Evolutionary conservation across 1,139 yeast genomes (phyloP).

Genomic region (Sugiyamaella sp.): DNA sequence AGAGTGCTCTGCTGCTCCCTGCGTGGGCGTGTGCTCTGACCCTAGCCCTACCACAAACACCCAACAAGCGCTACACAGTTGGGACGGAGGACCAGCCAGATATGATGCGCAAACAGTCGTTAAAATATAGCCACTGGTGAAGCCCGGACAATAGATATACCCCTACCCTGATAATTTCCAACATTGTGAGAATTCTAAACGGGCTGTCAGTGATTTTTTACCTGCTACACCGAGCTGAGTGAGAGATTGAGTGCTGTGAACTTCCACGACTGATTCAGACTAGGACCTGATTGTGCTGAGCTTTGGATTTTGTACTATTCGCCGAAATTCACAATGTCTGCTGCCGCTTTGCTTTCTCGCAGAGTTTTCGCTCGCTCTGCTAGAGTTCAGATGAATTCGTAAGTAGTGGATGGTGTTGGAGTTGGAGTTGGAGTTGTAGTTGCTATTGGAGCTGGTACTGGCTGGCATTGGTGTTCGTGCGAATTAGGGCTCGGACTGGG

Average conservation of each 20-base stretch:
- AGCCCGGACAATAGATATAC: not conserved
- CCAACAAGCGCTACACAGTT: too few species aligned
- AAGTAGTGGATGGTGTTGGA: constrained; percentile 18
- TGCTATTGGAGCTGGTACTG: not conserved
- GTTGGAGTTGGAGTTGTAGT: not conserved
- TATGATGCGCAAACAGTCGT: not conserved
- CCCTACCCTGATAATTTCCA: constrained; percentile 8
- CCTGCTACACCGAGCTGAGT: not conserved
- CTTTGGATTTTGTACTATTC: not conserved
- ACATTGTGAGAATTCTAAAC: constrained; percentile 7
- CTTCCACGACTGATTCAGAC: not conserved
- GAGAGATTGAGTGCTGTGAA: not conserved
- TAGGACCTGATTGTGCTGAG: not conserved
- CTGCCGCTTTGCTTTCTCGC: constrained; percentile 30
- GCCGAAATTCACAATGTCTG: constrained; percentile 26
- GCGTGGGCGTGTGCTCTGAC: too few species aligned
- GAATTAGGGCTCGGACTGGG: constrained; percentile 1
- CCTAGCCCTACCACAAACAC: too few species aligned
- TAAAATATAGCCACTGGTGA: not conserved
- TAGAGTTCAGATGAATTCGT: constrained; percentile 23
- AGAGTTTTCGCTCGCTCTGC: constrained; percentile 27
- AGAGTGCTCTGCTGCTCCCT: too few species aligned
- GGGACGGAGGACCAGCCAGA: too few species aligned
- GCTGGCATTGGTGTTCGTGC: constrained; percentile 1
- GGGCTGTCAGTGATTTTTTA: not conserved